phyloP scores from a whole-genome alignment of 2,329 filamentous ascomycete genomes.

The Mycosphaerella arachidis region DNA sequence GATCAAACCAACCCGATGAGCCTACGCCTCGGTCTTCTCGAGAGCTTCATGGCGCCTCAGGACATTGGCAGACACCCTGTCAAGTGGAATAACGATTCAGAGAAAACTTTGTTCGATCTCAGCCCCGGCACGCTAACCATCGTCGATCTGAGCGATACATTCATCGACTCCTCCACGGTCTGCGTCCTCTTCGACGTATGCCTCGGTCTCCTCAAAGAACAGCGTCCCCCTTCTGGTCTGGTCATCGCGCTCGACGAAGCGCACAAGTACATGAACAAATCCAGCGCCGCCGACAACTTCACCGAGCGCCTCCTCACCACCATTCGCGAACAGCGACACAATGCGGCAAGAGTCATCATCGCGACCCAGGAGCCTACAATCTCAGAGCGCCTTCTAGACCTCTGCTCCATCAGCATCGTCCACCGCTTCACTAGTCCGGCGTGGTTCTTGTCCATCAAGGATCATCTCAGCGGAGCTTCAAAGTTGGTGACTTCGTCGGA shows the following conservation, averaged over 20 bases:
- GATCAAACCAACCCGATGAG: slow-evolving; percentile 54
- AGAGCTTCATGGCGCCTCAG: slow-evolving; percentile 54
- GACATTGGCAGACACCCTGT: background rate
- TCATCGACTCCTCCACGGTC: slow-evolving; percentile 60
- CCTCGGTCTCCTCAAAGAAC: slow-evolving; percentile 53
- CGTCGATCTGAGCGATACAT: slow-evolving; percentile 69
- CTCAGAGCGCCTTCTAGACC: slow-evolving; percentile 61
- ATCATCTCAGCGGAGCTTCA: slow-evolving; percentile 46
- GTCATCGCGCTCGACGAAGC: slow-evolving; percentile 72
- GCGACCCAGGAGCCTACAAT: slow-evolving; percentile 75
- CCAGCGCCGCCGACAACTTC: slow-evolving; percentile 52
- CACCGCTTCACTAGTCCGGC: slow-evolving; percentile 66
- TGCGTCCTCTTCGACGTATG: slow-evolving; percentile 71
- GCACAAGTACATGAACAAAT: slow-evolving; percentile 62
- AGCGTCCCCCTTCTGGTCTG: slow-evolving; percentile 44
- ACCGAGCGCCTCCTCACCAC: slow-evolving; percentile 59
- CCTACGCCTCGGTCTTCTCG: slow-evolving; percentile 58
- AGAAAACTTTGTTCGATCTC: slow-evolving; percentile 19
- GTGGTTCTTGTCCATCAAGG: slow-evolving; percentile 51
- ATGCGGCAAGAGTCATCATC: slow-evolving; percentile 62
- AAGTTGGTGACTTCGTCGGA: slow-evolving; percentile 8
- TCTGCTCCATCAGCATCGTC: slow-evolving; percentile 67
- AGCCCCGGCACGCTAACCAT: slow-evolving; percentile 56
- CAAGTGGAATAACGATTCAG: background rate
- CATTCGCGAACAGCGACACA: slow-evolving; percentile 67